phyloP scores from a whole-genome alignment of 805 yeast genomes.

The Priceomyces carsonii region DNA sequence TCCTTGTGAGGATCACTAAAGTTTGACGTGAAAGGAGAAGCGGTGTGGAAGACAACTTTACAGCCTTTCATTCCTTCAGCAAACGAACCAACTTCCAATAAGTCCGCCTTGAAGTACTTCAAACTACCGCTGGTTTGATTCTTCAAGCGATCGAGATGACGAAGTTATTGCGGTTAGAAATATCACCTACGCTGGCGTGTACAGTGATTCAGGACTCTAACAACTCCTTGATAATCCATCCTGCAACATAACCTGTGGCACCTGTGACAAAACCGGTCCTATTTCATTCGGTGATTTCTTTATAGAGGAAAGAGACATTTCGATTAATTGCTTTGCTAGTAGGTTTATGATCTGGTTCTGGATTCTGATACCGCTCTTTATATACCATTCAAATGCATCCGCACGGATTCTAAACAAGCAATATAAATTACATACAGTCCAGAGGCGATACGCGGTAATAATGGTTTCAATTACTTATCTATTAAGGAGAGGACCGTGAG shows the following conservation, averaged over 20 bases:
- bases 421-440: no score
- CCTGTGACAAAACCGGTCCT: conserved; percentile 17
- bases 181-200: conserved; percentile 8
- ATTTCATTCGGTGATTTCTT: no score
- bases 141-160: conserved; percentile 3
- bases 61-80: conserved; percentile 20
- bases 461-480: no score
- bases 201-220: conserved; percentile 14
- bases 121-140: conserved; percentile 2
- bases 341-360: no score
- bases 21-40: conserved; percentile 21
- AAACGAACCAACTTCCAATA: conserved; percentile 16
- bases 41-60: conserved; percentile 21
- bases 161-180: conserved; percentile 2
- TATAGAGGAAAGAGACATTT: no score
- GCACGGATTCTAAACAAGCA: no score
- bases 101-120: conserved; percentile 6
- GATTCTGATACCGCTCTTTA: no score
- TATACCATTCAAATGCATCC: no score
- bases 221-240: conserved; percentile 14
- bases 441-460: no score
- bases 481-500: no score
- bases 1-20: conserved; percentile 17
- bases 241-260: conserved; percentile 20
- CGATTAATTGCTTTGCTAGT: no score